A percentile compares a stretch with the other conserved stretches of the same genome.
Evolutionary conservation across 805 yeast species (phyloP).

Genomic region (Yarrowia keelungensis): DNA sequence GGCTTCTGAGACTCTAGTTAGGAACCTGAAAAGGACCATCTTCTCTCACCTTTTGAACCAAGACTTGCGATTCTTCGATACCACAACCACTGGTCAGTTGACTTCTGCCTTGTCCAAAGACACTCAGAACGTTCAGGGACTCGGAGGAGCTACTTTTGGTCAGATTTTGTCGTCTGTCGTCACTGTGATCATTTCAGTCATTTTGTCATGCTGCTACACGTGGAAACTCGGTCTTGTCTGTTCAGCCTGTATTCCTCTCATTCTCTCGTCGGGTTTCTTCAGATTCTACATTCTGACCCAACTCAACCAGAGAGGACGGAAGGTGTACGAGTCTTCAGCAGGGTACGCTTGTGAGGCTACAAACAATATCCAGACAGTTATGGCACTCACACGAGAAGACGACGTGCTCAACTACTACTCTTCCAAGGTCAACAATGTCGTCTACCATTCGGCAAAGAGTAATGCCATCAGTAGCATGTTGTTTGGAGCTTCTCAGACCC

Average conservation of each 20-base stretch:
- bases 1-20: constrained; percentile 49
- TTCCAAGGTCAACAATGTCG: constrained; percentile 46
- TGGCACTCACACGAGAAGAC: constrained; percentile 53
- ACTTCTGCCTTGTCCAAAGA: constrained; percentile 53
- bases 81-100: constrained; percentile 52
- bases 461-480: constrained; percentile 49
- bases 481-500: constrained; percentile 53
- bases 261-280: constrained; percentile 53
- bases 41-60: constrained; percentile 50
- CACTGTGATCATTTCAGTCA: constrained; percentile 52
- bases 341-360: constrained; percentile 53
- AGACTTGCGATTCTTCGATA: constrained; percentile 52
- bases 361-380: constrained; percentile 53
- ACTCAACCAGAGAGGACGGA: constrained; percentile 51
- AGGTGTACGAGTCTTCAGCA: constrained; percentile 52
- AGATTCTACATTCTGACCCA: constrained; percentile 49
- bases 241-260: constrained; percentile 51
- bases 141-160: constrained; percentile 54
- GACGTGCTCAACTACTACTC: constrained; percentile 50
- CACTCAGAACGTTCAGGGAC: constrained; percentile 52
- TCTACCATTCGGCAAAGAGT: constrained; percentile 46
- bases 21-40: constrained; percentile 48
- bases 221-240: constrained; percentile 55
- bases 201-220: constrained; percentile 51
- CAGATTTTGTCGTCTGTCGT: constrained; percentile 51